phyloP scores from a whole-genome alignment of 2,329 filamentous ascomycete genomes.

The Botrytis tulipae region DNA sequence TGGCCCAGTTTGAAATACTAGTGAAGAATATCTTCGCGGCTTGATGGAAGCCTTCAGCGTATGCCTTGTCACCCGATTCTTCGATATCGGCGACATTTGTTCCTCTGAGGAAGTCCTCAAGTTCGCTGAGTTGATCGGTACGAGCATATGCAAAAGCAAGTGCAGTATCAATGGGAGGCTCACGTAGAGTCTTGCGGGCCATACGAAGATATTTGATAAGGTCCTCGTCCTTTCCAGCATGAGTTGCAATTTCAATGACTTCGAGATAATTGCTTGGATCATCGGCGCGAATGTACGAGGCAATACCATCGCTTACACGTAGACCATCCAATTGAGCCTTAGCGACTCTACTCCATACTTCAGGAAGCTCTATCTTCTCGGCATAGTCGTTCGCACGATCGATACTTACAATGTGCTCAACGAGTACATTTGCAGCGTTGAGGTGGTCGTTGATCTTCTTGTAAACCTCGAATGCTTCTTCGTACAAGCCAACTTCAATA shows the following conservation, averaged over 20 bases:
- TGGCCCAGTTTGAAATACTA: constrained; percentile 99
- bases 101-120: constrained; percentile 91
- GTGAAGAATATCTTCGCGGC: constrained; percentile 98
- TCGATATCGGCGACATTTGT: constrained; percentile 96
- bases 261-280: constrained; percentile 92
- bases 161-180: constrained; percentile 88
- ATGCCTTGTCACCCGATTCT: constrained; percentile 96
- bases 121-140: constrained; percentile 84
- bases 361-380: constrained; percentile 87
- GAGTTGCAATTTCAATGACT: constrained; percentile 92
- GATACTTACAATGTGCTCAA: constrained; percentile 96
- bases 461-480: constrained; percentile 97
- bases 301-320: constrained; percentile 86
- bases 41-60: constrained; percentile 89
- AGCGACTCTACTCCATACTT: constrained; percentile 97
- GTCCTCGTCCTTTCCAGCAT: constrained; percentile 96
- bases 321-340: constrained; percentile 97
- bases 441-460: constrained; percentile 94
- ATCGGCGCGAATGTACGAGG: constrained; percentile 93
- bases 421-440: constrained; percentile 84
- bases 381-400: constrained; percentile 95
- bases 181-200: constrained; percentile 94
- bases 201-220: constrained; percentile 95
- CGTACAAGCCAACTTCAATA: constrained; percentile 90
- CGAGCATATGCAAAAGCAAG: constrained; percentile 92